phyloP scores from a whole-genome alignment of 805 yeast species.

The Lipomyces yamanashiensis region DNA sequence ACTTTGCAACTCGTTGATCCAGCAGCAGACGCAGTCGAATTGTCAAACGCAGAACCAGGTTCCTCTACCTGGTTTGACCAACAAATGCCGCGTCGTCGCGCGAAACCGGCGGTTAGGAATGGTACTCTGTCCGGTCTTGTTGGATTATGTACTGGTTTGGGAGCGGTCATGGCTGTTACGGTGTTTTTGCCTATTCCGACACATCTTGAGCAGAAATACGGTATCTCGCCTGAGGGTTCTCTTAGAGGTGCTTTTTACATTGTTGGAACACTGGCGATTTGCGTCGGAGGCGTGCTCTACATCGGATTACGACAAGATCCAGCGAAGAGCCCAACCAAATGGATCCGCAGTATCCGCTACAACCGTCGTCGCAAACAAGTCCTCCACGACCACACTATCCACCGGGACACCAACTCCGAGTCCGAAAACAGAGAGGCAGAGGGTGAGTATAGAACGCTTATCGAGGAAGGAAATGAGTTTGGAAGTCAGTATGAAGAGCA shows the following conservation, averaged over 20 bases:
- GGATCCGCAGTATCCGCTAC: conserved; percentile 39
- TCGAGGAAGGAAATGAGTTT: conserved; percentile 26
- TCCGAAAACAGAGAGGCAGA: conserved; percentile 41
- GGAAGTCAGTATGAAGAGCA: conserved; percentile 30
- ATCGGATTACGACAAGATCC: conserved; percentile 54
- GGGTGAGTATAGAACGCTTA: conserved; percentile 41
- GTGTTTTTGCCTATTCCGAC: conserved; percentile 63
- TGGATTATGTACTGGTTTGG: conserved; percentile 66
- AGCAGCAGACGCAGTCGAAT: conserved; percentile 11
- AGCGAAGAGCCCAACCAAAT: conserved; percentile 43
- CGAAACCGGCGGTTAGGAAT: conserved; percentile 43
- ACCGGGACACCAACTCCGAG: conserved; percentile 29
- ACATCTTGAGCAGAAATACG: conserved; percentile 48
- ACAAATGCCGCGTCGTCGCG: conserved; percentile 1
- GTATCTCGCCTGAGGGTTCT: conserved; percentile 50
- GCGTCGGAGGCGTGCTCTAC: conserved; percentile 49
- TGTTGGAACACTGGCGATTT: conserved; percentile 52
- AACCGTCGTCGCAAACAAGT: conserved; percentile 31
- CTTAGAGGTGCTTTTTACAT: conserved; percentile 55
- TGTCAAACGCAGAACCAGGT: not conserved
- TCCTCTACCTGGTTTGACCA: conserved; percentile 5
- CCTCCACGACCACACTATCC: conserved; percentile 20
- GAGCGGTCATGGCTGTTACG: conserved; percentile 67
- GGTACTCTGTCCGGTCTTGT: conserved; percentile 65
- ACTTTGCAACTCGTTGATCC: not conserved